Evolutionary conservation across 495 filamentous ascomycete genomes (phyloP).

Genomic region (Trichoderma erinaceum): DNA sequence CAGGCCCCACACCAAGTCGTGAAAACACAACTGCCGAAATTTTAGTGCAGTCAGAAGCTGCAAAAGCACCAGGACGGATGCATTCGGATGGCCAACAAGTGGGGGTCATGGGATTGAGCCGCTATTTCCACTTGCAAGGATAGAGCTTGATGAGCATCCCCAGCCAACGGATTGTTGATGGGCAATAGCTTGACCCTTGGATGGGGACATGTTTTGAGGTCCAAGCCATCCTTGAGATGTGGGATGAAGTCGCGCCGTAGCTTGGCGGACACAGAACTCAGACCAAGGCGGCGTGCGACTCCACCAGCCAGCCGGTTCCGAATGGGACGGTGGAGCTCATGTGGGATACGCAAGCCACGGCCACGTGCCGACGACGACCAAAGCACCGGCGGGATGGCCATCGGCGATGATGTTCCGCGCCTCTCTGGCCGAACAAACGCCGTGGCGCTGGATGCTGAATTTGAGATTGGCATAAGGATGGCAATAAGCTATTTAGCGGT

Average conservation of each 20-base stretch:
- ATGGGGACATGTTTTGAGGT: not conserved
- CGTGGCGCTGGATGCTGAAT: not conserved
- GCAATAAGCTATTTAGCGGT: not conserved
- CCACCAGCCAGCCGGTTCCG: not conserved
- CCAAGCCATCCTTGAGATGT: not conserved
- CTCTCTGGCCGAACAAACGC: slow-evolving; percentile 2
- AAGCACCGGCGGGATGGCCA: not conserved
- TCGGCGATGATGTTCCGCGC: not conserved
- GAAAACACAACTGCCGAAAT: slow-evolving; percentile 12
- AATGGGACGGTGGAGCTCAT: not conserved
- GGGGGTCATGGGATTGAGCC: not conserved
- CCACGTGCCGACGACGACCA: slow-evolving; percentile 7
- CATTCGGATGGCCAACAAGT: not conserved
- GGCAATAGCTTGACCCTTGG: not conserved
- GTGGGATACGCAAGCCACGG: not conserved
- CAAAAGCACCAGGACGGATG: not conserved
- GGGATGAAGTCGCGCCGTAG: not conserved
- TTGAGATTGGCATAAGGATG: not conserved
- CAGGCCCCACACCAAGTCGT: not conserved
- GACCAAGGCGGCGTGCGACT: not conserved
- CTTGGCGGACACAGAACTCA: not conserved
- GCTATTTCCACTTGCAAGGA: not conserved
- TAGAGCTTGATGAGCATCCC: not conserved
- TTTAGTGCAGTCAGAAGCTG: slow-evolving; percentile 9
- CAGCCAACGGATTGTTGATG: not conserved